Percentiles rank a stretch among this genome's conserved stretches.
Conservation (phyloP, 1,284 basidiomycete genomes). For the Cystobasidium pallidum region DNA sequence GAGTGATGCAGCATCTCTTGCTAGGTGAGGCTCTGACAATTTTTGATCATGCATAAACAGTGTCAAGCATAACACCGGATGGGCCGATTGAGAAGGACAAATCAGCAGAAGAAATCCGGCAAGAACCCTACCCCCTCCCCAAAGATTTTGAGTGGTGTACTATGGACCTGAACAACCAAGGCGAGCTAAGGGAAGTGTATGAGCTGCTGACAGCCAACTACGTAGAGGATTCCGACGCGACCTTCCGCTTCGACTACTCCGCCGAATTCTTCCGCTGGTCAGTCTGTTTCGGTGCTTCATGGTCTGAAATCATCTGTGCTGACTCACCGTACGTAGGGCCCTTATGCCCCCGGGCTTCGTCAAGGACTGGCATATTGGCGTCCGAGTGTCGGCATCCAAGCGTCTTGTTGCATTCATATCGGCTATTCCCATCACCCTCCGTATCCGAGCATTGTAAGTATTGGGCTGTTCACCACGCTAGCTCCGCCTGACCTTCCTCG, state of each 20-base stretch:
- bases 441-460: conserved; percentile 75
- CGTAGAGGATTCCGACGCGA: conserved; percentile 93
- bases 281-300: conserved; percentile 40
- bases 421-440: conserved; percentile 83
- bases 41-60: conserved; percentile 18
- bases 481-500: background rate
- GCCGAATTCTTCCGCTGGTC: conserved; percentile 94
- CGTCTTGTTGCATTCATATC: conserved; percentile 98
- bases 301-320: conserved; percentile 65
- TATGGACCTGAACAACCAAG: conserved; percentile 76
- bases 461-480: background rate
- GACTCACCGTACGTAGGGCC: conserved; percentile 90
- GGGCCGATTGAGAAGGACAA: conserved; percentile 87
- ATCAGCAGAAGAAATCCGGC: conserved; percentile 75
- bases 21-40: background rate
- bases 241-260: conserved; percentile 94
- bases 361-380: conserved; percentile 94
- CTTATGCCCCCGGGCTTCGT: conserved; percentile 90
- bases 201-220: conserved; percentile 90
- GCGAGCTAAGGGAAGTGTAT: conserved; percentile 88
- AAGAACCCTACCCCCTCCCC: conserved; percentile 84
- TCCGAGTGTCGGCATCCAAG: conserved; percentile 83
- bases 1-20: conserved; percentile 14
- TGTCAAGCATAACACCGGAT: conserved; percentile 65
- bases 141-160: conserved; percentile 91